Evolutionary conservation across 371 early-diverging fungal genomes (phyloP).

Genomic region (Mucor lusitanicus): DNA sequence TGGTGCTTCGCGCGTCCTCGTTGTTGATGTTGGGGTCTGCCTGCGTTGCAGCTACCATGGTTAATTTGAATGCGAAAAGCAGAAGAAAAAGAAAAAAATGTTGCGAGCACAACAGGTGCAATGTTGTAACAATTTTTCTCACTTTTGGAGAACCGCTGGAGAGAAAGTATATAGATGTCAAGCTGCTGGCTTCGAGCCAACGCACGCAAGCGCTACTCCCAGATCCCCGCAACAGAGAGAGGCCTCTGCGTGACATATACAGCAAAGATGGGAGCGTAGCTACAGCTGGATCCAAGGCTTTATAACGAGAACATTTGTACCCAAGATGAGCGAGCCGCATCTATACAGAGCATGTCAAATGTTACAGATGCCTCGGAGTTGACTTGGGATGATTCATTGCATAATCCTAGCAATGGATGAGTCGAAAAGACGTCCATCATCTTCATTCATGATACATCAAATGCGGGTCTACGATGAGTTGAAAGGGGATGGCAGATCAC

Average conservation of each 20-base stretch:
- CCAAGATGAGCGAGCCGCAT: too few relatives aligned
- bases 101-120: constrained; percentile 45
- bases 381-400: not conserved
- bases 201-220: too few relatives aligned
- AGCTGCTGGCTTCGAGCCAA: not conserved
- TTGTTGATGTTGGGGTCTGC: constrained; percentile 27
- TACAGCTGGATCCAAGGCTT: too few relatives aligned
- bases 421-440: not conserved
- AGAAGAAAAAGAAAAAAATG: constrained; percentile 29
- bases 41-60: constrained; percentile 36
- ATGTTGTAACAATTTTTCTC: not conserved
- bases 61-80: not conserved
- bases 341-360: too few relatives aligned
- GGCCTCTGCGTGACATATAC: too few relatives aligned
- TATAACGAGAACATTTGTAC: too few relatives aligned
- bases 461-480: not conserved
- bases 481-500: too few relatives aligned
- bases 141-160: not conserved
- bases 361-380: not conserved
- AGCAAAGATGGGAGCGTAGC: too few relatives aligned
- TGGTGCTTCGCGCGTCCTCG: constrained; percentile 64
- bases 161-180: not conserved
- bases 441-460: not conserved
- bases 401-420: not conserved
- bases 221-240: too few relatives aligned